phyloP scores from a whole-genome alignment of 768 basidiomycete species.

The Cystobasidium tubakii region DNA sequence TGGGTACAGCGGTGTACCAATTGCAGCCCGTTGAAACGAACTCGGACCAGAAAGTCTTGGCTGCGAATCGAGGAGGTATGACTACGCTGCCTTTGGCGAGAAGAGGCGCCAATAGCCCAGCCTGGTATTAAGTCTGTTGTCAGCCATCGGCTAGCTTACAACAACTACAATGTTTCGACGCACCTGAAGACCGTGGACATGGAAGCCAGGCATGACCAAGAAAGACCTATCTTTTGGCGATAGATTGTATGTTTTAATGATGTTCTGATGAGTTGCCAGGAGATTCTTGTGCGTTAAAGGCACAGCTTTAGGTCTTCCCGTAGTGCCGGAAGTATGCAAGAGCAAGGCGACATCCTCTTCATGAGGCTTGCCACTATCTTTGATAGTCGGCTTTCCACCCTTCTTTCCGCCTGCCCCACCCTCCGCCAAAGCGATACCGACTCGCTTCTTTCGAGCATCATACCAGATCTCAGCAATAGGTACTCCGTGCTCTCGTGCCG shows the following conservation, averaged over 20 bases:
- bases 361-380: slow-evolving; percentile 40
- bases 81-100: slow-evolving; percentile 58
- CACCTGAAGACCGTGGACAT: slow-evolving; percentile 56
- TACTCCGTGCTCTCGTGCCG: slow-evolving; percentile 36
- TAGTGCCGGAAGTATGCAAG: slow-evolving; percentile 61
- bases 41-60: slow-evolving; percentile 56
- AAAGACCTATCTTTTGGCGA: slow-evolving; percentile 47
- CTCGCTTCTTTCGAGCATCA: slow-evolving; percentile 13
- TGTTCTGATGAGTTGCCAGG: slow-evolving; percentile 48
- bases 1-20: slow-evolving; percentile 55
- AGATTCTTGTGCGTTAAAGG: slow-evolving; percentile 48
- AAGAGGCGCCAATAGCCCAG: slow-evolving; percentile 59
- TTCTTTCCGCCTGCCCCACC: not conserved
- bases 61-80: slow-evolving; percentile 58
- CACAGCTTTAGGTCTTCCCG: slow-evolving; percentile 58
- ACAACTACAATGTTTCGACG: not conserved
- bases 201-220: slow-evolving; percentile 58
- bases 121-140: slow-evolving; percentile 46
- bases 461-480: slow-evolving; percentile 37
- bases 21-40: slow-evolving; percentile 51
- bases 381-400: not conserved
- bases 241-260: slow-evolving; percentile 49
- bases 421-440: slow-evolving; percentile 3
- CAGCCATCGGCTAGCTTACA: not conserved
- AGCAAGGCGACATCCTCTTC: slow-evolving; percentile 56